These are phyloP conservation scores for Tuber melanosporum DNA, from an alignment of 495 filamentous ascomycete species.

Conservation along the genomic window DNA sequence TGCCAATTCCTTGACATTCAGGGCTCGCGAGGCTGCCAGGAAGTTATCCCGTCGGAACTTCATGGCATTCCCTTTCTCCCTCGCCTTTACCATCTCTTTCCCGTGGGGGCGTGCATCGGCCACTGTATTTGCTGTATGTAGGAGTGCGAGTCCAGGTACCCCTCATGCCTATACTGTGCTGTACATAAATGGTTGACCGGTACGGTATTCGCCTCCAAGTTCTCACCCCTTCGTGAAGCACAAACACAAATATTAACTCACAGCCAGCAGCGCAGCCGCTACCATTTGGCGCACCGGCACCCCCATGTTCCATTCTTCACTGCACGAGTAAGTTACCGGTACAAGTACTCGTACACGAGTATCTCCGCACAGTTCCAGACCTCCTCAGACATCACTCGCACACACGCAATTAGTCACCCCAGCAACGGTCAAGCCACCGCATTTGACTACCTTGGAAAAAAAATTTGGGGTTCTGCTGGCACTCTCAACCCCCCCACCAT, in stretches of 20 bases:
- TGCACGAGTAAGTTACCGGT: not conserved
- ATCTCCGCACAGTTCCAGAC: not conserved
- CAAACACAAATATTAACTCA: slow-evolving; percentile 1
- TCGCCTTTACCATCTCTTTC: not conserved
- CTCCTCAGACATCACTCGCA: not conserved
- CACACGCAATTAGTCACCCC: not conserved
- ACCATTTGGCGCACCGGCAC: not conserved
- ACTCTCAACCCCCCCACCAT: not conserved
- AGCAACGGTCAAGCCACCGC: slow-evolving; percentile 1
- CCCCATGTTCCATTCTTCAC: not conserved
- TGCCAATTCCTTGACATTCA: not conserved
- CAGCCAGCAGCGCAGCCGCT: not conserved
- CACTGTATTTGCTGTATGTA: not conserved
- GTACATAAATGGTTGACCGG: not conserved
- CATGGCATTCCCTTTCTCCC: not conserved
- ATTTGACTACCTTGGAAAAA: not conserved
- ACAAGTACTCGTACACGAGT: not conserved
- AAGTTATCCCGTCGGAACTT: not conserved
- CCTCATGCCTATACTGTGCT: not conserved
- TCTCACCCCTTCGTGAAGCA: not conserved
- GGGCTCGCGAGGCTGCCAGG: not conserved
- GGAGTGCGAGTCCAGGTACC: not conserved
- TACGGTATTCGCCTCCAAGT: not conserved
- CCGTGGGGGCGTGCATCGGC: not conserved
- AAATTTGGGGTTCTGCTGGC: not conserved